Evolutionary conservation across 805 yeast genomes (phyloP).

Genomic region (Hanseniaspora nectarophila): DNA sequence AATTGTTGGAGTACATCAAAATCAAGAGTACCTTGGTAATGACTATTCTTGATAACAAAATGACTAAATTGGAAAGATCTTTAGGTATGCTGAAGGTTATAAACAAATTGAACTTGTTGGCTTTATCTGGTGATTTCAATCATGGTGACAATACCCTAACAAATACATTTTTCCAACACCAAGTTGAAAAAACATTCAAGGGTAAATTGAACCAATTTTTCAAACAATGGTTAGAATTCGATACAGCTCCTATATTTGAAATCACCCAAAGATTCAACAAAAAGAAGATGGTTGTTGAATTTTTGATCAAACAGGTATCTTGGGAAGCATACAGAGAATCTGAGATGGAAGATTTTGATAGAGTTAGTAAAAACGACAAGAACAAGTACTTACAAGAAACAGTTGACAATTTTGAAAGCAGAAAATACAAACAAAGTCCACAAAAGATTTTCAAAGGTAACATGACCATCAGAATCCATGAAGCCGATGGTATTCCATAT

Average conservation of each 20-base stretch:
- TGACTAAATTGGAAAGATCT: slow-evolving; percentile 92
- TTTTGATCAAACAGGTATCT: slow-evolving; percentile 87
- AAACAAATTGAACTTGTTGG: slow-evolving; percentile 82
- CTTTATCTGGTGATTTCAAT: slow-evolving; percentile 92
- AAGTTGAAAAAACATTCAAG: slow-evolving; percentile 91
- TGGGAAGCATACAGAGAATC: slow-evolving; percentile 27
- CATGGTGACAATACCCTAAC: slow-evolving; percentile 5
- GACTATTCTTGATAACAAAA: slow-evolving; percentile 72
- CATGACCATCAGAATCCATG: slow-evolving; percentile 92
- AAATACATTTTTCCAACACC: slow-evolving; percentile 49
- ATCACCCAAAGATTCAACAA: slow-evolving; percentile 88
- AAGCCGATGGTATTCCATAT: slow-evolving; percentile 96
- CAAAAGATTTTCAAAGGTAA: slow-evolving; percentile 66
- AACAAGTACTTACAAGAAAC: neutral
- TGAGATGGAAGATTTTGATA: slow-evolving; percentile 31
- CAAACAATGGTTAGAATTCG: slow-evolving; percentile 83
- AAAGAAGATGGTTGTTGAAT: slow-evolving; percentile 84
- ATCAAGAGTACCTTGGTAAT: slow-evolving; percentile 79
- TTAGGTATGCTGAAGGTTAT: slow-evolving; percentile 84
- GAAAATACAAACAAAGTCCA: neutral
- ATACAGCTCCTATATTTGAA: slow-evolving; percentile 79
- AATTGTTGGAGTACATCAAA: slow-evolving; percentile 55
- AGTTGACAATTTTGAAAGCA: neutral
- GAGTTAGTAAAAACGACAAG: slow-evolving; percentile 17
- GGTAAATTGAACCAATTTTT: slow-evolving; percentile 72